Base-by-base conservation (phyloP, 805 yeast species). In the Clavispora santaluciae region DNA sequence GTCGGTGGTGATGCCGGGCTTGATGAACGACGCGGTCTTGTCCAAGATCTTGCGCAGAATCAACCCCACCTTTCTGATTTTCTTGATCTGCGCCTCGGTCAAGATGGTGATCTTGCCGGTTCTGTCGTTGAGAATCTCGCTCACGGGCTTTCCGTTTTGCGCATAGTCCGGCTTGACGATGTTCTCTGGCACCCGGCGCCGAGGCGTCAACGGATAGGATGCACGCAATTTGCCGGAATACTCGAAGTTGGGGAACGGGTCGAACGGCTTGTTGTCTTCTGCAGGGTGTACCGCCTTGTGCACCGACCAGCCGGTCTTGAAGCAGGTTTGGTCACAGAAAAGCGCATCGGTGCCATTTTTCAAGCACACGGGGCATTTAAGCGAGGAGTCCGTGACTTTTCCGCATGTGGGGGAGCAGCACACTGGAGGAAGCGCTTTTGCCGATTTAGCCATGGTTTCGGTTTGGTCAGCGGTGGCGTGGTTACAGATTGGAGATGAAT, bases 1-100 rank as follows among this genome's bases (percentile, higher is more conserved):
- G 59, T 93, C 98, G 21, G 99, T 90, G 38, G 97, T 91, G 44
- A 88, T 68, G 34, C 99, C 99, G 0, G 95, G 95, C 48, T 70
- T 76, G 30, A 88, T 72, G 21, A 85, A 83, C 3, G 86, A 83
- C 6, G 91, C 99, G 7, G 93, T 95, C 9, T 75, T 69, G 63
- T 93, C 99, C 45, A 90, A 66, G n/a, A 93, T 79, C 60, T 90
- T 96, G 60, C 99, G 76, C 13, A 90, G 93, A 12, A 82, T 64
- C 40, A 71, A 71, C 45, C 85, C 81, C n/a, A 83, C 93, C 48
- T 77, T 76, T 52, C 91, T 79, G 64, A 90, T 79, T 51, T 76
- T 81, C 46, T 73, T 82, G 53, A 88, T 77, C 45, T 86, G 89
- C 24, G 81, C 83, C n/a, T 73, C 79, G 22, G 70, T 66, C 53